Conservation (phyloP, 2,329 filamentous ascomycete species). For the Beauveria scarabaeidicola region DNA sequence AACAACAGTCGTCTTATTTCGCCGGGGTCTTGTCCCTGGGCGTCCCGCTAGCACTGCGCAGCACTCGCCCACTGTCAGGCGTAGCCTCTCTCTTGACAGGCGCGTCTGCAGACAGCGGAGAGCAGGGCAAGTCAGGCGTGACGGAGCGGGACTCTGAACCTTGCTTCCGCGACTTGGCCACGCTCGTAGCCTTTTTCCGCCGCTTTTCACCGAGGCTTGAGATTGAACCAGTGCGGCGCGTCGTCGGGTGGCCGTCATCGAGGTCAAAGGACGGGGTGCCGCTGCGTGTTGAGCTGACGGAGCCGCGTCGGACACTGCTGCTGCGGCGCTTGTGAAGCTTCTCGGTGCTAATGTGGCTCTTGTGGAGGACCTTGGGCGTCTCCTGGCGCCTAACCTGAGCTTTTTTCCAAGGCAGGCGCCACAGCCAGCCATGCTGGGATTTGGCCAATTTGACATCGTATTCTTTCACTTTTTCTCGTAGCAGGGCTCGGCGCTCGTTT, state of each 20-base stretch:
- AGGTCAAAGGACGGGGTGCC: constrained; percentile 40
- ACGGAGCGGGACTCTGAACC: constrained; percentile 42
- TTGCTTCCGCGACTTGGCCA: constrained; percentile 34
- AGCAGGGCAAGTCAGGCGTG: constrained; percentile 47
- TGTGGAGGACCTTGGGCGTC: constrained; percentile 28
- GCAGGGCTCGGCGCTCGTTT: constrained; percentile 73
- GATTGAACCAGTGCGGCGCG: constrained; percentile 38
- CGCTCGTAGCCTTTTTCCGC: constrained; percentile 41
- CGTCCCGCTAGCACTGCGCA: constrained; percentile 8
- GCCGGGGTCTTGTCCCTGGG: constrained; percentile 1
- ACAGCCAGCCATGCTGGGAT: constrained; percentile 64
- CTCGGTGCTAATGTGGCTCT: constrained; percentile 33
- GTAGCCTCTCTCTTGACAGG: constrained; percentile 22
- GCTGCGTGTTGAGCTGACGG: constrained; percentile 42
- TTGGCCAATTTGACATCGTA: constrained; percentile 60
- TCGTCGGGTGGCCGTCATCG: constrained; percentile 31
- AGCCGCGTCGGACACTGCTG: constrained; percentile 43
- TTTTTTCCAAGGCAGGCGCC: constrained; percentile 70
- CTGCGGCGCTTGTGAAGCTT: constrained; percentile 43
- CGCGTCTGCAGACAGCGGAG: constrained; percentile 43
- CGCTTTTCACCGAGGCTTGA: constrained; percentile 42
- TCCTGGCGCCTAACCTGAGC: constrained; percentile 24
- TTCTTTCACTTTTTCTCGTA: constrained; percentile 61
- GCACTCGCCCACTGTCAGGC: constrained; percentile 15
- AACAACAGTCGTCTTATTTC: background rate